Base-by-base conservation (phyloP, 2,329 filamentous ascomycete species). In the Diaporthe caulivora region DNA sequence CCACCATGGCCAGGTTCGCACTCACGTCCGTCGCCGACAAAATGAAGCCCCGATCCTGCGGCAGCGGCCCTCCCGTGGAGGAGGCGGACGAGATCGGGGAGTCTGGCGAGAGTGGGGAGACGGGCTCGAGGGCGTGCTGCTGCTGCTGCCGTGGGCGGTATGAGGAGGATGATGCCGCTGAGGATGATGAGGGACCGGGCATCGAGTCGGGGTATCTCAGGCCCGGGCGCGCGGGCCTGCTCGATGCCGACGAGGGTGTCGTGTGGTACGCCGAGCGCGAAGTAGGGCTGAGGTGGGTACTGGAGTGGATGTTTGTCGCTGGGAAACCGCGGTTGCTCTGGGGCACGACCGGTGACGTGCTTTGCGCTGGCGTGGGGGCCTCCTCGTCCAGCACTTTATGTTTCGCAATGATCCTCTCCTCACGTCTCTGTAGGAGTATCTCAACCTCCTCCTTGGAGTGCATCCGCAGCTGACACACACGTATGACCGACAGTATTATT, bases 391-490 rank as follows among this genome's bases (percentile, higher is more conserved):
- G 76, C 2, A 76, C 31, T 49, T 81, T 80, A 53, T 77, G 76
- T 49, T 79, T 76, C 71, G 77, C 69, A 21, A 77, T 78, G 11
- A 79, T 75, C 42, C 77, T 73, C 31, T 78, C 70, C 58, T 78
- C 75, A 57, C 78, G 54, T 49, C 80, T 72, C 51, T 77, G 73
- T 26, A 81, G 77, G 13, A 76, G 65, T 58, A 79, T 75, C 40
- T 79, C 75, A 40, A 79, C 72, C 42, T 75, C 75, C 21, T 76
- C 77, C 37, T 78, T 77, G 21, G 76, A 78, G 37, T 74, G 78
- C 74, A 81, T 80, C 21, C 76, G 75, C n/a, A 73, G 76, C 51
- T 83, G 79, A 57, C 77, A 78, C 29, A 83, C 79, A 18, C 79
- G 76, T 15, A 81, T 75, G 31, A 79, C 76, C 8, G 79, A 79